phyloP scores from a whole-genome alignment of 805 yeast species.

The Kodamaea jinghongensis region DNA sequence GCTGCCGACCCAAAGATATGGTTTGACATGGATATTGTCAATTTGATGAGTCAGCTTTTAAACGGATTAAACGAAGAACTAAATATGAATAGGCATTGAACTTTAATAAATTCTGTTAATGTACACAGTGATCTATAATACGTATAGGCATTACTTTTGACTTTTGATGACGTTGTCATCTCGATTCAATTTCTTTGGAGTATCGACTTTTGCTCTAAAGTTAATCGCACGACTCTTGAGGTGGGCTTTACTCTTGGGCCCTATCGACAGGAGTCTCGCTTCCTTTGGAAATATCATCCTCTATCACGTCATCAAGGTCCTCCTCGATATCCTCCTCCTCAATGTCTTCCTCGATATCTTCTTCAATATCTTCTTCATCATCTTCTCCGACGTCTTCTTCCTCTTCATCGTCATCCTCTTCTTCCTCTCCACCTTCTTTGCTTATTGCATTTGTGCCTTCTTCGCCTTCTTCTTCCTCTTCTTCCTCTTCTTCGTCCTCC shows the following conservation, averaged over 20 bases:
- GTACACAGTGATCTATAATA: not conserved
- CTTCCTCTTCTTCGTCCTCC: constrained; percentile 30
- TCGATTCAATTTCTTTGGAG: too few species aligned
- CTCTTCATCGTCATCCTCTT: constrained; percentile 37
- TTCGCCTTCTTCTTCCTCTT: constrained; percentile 18
- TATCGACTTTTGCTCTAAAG: too few species aligned
- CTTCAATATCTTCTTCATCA: constrained; percentile 20
- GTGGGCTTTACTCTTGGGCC: constrained; percentile 3
- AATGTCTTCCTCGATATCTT: constrained; percentile 20
- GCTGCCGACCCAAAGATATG: constrained; percentile 5
- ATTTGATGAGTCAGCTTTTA: constrained; percentile 29
- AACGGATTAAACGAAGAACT: constrained; percentile 24
- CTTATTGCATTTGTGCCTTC: constrained; percentile 10
- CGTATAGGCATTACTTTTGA: constrained; percentile 4
- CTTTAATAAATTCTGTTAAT: constrained; percentile 3
- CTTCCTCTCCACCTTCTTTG: constrained; percentile 30
- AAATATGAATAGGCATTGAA: not conserved
- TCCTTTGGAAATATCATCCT: constrained; percentile 11
- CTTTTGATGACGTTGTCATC: too few species aligned
- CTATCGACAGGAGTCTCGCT: constrained; percentile 16
- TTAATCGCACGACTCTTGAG: constrained; percentile 7
- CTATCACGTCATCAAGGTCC: constrained; percentile 15
- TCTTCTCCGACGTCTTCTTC: constrained; percentile 25
- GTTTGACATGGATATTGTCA: constrained; percentile 27
- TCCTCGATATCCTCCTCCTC: constrained; percentile 18